phyloP scores from a whole-genome alignment of 164 flowering plant genomes.

The Taxillus chinensis region DNA sequence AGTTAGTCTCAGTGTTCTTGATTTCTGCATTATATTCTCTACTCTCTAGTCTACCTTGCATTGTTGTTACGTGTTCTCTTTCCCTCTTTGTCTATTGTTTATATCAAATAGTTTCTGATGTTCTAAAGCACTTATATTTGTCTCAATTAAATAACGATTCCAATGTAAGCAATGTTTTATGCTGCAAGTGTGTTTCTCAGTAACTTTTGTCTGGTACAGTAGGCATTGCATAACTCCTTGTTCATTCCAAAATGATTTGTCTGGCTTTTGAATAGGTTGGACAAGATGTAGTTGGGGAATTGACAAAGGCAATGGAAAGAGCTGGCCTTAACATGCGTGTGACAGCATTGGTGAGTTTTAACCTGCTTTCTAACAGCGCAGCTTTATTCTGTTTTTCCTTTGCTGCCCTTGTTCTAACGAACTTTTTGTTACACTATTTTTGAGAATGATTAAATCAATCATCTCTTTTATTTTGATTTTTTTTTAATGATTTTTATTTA shows the following conservation, averaged over 20 bases:
- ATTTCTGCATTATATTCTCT: conserved; percentile 2
- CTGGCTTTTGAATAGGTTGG: conserved; percentile 37
- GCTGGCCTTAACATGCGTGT: conserved; percentile 71
- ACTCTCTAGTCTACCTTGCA: neutral
- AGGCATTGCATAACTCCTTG: no score
- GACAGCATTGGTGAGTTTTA: conserved; percentile 50
- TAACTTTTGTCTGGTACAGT: no score
- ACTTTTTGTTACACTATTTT: no score
- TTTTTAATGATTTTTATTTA: no score
- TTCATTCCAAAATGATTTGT: no score
- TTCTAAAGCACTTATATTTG: no score
- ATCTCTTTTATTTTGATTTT: neutral
- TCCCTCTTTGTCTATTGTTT: neutral
- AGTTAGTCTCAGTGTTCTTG: conserved; percentile 30
- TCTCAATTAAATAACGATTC: no score
- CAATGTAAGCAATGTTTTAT: no score
- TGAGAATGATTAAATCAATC: no score
- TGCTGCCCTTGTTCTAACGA: neutral
- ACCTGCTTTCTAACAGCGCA: neutral
- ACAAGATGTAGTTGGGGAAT: conserved; percentile 59
- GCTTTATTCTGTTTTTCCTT: neutral
- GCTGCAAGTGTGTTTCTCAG: no score
- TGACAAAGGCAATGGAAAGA: conserved; percentile 65
- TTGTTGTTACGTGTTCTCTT: neutral
- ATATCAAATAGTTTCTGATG: neutral